Conservation (phyloP, 225 moss, liverwort and hornwort species). For the Antitrichia curtipendula region DNA sequence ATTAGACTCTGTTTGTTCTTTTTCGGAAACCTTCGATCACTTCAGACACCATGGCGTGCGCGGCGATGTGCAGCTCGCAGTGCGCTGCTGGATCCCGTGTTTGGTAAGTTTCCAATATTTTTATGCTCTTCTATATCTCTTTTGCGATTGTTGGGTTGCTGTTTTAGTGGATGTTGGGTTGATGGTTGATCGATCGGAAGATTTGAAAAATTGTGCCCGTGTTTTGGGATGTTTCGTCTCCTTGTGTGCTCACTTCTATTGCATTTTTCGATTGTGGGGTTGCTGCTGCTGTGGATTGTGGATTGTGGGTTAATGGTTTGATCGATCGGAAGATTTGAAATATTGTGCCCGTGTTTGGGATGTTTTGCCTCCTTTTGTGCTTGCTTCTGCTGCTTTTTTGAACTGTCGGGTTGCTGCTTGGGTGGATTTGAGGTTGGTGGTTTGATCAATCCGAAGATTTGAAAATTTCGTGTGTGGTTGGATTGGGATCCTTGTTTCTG, state of each 20-base stretch:
- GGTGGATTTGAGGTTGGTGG: not conserved
- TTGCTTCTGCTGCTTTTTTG: not conserved
- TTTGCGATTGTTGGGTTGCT: not conserved
- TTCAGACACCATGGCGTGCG: not conserved
- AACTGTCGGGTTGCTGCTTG: not conserved
- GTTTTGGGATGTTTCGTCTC: not conserved
- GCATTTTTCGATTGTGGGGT: not conserved
- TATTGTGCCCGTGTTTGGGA: not conserved
- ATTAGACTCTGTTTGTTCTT: not conserved
- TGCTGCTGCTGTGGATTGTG: not conserved
- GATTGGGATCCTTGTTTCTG: not conserved
- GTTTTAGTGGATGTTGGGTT: not conserved
- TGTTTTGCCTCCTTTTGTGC: not conserved
- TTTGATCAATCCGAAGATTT: not conserved
- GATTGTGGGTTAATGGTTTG: not conserved
- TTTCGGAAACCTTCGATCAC: not conserved
- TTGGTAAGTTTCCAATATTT: not conserved
- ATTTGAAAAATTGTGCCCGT: not conserved
- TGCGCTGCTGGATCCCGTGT: not conserved
- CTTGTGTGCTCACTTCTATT: not conserved
- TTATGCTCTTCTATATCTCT: not conserved
- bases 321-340: not conserved
- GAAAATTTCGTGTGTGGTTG: not conserved
- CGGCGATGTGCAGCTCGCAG: not conserved
- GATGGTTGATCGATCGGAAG: not conserved